These are phyloP conservation scores for Salix brachista DNA, from an alignment of 345 rosid genomes.

Conservation along the genomic window DNA sequence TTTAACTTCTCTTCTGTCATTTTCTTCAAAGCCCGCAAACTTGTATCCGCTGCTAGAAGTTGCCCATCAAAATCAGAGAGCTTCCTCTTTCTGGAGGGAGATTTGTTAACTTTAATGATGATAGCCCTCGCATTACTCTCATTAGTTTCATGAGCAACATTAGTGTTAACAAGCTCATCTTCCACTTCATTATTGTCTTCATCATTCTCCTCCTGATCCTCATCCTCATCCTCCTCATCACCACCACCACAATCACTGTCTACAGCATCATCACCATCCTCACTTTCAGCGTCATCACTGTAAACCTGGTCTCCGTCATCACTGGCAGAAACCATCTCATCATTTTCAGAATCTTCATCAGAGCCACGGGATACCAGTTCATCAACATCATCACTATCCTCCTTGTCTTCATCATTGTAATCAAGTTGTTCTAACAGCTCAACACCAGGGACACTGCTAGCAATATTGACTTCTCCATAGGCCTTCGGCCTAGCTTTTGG, in stretches of 20 bases:
- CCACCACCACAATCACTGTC: slow-evolving; percentile 7
- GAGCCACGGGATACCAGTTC: slow-evolving; percentile 29
- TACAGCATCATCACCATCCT: slow-evolving; percentile 30
- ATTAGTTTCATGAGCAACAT: slow-evolving; percentile 13
- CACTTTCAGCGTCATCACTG: slow-evolving; percentile 26
- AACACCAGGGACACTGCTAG: slow-evolving; percentile 59
- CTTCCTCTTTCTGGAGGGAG: slow-evolving; percentile 64
- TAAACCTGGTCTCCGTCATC: slow-evolving; percentile 38
- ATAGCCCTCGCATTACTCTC: slow-evolving; percentile 10
- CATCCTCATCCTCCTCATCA: slow-evolving; percentile 8
- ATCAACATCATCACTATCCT: slow-evolving; percentile 26
- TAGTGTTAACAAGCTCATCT: slow-evolving; percentile 19
- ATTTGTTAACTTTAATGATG: slow-evolving; percentile 22
- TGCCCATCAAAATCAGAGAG: slow-evolving; percentile 57
- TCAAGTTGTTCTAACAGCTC: slow-evolving; percentile 55
- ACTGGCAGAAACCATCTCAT: slow-evolving; percentile 15
- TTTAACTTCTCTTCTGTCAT: slow-evolving; percentile 56
- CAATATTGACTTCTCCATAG: slow-evolving; percentile 67
- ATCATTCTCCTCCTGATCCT: slow-evolving; percentile 23
- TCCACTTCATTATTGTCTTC: not conserved
- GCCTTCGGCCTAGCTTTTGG: slow-evolving; percentile 78
- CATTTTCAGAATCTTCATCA: slow-evolving; percentile 27
- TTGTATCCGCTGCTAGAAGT: slow-evolving; percentile 70
- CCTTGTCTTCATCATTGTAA: slow-evolving; percentile 33
- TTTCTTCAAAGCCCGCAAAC: slow-evolving; percentile 82